phyloP scores from a whole-genome alignment of 2,329 filamentous ascomycete genomes.

The Clonostachys rosea region DNA sequence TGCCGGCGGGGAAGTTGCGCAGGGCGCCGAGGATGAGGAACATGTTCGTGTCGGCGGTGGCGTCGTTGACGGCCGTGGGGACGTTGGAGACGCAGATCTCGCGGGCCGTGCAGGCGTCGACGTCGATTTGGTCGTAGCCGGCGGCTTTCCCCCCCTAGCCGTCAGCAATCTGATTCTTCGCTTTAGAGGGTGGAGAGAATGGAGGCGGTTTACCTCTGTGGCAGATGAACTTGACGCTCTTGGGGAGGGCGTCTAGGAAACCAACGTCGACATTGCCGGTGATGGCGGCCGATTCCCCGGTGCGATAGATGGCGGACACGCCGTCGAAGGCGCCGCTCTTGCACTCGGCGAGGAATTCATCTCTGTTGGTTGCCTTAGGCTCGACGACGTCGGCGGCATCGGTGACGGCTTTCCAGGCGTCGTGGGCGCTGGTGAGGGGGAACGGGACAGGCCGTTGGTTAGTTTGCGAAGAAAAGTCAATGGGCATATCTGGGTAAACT shows the following conservation, averaged over 20 bases:
- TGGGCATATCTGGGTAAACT: conserved; percentile 6
- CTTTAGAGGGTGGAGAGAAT: too few relatives aligned
- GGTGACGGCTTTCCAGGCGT: conserved; percentile 58
- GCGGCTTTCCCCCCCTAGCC: conserved; percentile 40
- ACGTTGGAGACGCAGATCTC: conserved; percentile 73
- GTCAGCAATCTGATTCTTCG: too few relatives aligned
- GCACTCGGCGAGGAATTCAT: conserved; percentile 67
- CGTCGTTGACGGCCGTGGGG: conserved; percentile 75
- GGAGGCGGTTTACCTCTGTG: conserved; percentile 45
- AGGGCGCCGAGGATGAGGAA: conserved; percentile 79
- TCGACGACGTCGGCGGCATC: conserved; percentile 60
- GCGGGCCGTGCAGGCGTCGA: conserved; percentile 64
- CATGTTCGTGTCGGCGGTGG: conserved; percentile 76
- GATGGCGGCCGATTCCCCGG: conserved; percentile 57
- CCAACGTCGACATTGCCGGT: conserved; percentile 71
- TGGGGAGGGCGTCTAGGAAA: conserved; percentile 54
- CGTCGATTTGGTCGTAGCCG: conserved; percentile 80
- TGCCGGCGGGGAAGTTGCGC: conserved; percentile 64
- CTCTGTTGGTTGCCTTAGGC: conserved; percentile 56
- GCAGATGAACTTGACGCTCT: conserved; percentile 51
- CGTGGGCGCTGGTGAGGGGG: conserved; percentile 49
- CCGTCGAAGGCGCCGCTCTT: conserved; percentile 61
- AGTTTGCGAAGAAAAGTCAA: background rate
- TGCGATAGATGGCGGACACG: conserved; percentile 63
- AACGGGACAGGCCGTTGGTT: background rate